Evolutionary conservation across 148 eudicot species (phyloP).

Genomic region (Bassia scoparia): DNA sequence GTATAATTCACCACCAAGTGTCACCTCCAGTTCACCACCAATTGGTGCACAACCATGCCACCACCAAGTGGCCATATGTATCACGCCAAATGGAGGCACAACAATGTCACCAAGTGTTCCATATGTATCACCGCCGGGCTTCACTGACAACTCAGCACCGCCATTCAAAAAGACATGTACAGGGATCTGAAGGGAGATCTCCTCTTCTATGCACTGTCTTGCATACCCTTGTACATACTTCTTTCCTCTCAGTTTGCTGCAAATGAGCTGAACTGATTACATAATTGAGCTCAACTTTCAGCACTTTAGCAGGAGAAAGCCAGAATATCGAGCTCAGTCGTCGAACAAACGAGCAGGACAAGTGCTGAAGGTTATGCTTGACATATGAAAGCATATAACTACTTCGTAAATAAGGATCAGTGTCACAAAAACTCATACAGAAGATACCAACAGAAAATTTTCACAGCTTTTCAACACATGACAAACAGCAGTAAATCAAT

Average conservation of each 20-base stretch:
- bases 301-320: background rate
- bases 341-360: constrained; percentile 14
- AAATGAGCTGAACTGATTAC: constrained; percentile 16
- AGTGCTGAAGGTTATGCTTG: background rate
- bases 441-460: background rate
- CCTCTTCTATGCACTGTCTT: constrained; percentile 31
- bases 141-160: constrained; percentile 3
- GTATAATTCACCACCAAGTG: no score
- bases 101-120: background rate
- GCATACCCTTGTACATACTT: constrained; percentile 23
- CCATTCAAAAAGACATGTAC: constrained; percentile 29
- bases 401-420: no score
- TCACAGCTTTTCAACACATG: constrained; percentile 11
- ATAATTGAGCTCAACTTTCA: constrained; percentile 6
- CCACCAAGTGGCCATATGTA: constrained; percentile 14
- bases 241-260: constrained; percentile 24
- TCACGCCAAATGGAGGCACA: constrained; percentile 17
- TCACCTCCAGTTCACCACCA: constrained; percentile 24
- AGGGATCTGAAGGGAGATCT: constrained; percentile 24
- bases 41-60: background rate
- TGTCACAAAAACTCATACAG: background rate
- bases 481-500: constrained; percentile 11
- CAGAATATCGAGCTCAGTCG: background rate
- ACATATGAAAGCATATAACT: background rate
- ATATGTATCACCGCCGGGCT: no score